Conservation (phyloP, 441 rosid genomes). For the Eugenia klotzschiana region DNA sequence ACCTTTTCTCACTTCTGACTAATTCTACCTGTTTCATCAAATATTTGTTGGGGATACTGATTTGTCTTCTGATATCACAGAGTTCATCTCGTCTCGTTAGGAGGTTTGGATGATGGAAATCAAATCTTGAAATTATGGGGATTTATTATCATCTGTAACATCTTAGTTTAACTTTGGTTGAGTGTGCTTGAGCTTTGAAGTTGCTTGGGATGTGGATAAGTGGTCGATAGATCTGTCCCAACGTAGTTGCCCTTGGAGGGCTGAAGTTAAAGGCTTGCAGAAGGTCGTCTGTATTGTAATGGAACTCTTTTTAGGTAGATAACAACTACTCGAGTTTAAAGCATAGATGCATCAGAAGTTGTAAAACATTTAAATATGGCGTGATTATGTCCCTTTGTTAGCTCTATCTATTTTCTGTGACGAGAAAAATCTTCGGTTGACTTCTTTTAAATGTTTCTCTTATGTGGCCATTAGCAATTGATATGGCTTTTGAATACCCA, state of each 20-base stretch:
- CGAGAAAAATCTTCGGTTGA: background rate
- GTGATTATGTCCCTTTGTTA: background rate
- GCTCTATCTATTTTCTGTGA: background rate
- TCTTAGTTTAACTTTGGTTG: background rate
- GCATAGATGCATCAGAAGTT: background rate
- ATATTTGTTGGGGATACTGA: background rate
- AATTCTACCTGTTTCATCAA: background rate
- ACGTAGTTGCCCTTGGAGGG: background rate
- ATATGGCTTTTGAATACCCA: background rate
- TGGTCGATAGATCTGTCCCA: background rate
- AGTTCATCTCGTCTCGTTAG: background rate
- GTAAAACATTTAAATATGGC: background rate
- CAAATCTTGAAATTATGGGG: background rate
- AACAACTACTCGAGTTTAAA: background rate
- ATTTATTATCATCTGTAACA: background rate
- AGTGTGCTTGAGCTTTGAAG: background rate
- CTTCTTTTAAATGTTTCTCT: background rate
- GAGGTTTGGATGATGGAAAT: background rate
- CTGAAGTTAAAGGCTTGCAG: background rate
- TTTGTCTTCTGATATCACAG: background rate
- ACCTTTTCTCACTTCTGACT: background rate
- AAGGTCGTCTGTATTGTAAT: background rate
- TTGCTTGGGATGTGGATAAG: background rate
- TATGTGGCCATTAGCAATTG: background rate
- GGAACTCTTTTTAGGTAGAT: background rate